A percentile compares a stretch with the other conserved stretches of the same genome.
These are phyloP conservation scores for Diaporthe sp. DNA, from an alignment of 2,329 filamentous ascomycete genomes.

Conservation along the genomic window DNA sequence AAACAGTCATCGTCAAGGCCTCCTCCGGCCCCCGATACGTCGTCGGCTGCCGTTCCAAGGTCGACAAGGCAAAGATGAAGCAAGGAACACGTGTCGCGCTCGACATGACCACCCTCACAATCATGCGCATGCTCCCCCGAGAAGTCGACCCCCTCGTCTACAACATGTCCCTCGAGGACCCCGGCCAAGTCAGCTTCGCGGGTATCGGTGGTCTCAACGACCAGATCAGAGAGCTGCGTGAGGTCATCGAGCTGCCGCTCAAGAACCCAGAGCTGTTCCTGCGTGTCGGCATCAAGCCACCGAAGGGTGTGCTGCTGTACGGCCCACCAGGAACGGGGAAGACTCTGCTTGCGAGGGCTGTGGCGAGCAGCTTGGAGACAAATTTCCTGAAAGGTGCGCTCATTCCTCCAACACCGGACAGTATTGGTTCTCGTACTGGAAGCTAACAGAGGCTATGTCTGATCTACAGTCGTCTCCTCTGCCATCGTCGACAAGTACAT, in stretches of 20 bases:
- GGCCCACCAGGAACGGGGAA: constrained; percentile 98
- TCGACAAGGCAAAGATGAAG: constrained; percentile 97
- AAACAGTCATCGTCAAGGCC: constrained; percentile 94
- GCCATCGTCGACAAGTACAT: constrained; percentile 99
- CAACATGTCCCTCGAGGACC: constrained; percentile 99
- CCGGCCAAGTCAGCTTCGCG: constrained; percentile 96
- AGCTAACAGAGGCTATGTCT: constrained; percentile 38
- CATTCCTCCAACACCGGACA: neutral
- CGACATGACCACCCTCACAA: constrained; percentile 99
- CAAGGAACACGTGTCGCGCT: constrained; percentile 97
- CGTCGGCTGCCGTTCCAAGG: constrained; percentile 97
- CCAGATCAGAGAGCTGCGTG: constrained; percentile 95
- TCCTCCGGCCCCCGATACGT: constrained; percentile 98
- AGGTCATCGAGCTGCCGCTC: constrained; percentile 96
- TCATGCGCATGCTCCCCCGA: constrained; percentile 99
- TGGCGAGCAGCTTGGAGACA: constrained; percentile 95
- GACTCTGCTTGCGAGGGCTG: constrained; percentile 92
- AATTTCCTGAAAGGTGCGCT: constrained; percentile 94
- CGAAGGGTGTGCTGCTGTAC: constrained; percentile 96
- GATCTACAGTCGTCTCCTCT: constrained; percentile 86
- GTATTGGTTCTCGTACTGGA: neutral
- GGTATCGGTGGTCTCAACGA: constrained; percentile 98
- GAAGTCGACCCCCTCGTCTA: constrained; percentile 99
- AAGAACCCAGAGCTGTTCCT: constrained; percentile 99
- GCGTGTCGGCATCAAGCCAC: constrained; percentile 97